Conservation (phyloP, 2,329 filamentous ascomycete species). For the Gremmenia infestans region DNA sequence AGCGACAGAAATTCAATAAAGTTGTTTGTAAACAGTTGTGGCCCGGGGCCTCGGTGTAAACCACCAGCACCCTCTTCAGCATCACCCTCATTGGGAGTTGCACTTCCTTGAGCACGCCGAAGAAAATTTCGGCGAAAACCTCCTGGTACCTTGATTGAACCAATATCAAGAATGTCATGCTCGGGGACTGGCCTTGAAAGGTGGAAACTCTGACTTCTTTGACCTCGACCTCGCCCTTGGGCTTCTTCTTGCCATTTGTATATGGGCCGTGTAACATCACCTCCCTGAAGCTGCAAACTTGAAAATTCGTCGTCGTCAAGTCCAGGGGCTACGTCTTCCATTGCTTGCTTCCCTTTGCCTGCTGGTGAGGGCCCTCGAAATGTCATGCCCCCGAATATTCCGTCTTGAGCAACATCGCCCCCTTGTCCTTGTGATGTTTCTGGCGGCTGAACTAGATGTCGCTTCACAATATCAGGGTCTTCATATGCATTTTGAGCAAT, state of each 20-base stretch:
- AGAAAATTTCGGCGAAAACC: conserved; percentile 91
- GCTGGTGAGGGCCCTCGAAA: conserved; percentile 33
- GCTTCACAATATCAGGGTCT: conserved; percentile 84
- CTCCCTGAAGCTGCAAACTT: conserved; percentile 85
- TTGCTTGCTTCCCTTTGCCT: conserved; percentile 29
- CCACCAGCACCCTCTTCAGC: conserved; percentile 32
- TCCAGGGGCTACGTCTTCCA: conserved; percentile 31
- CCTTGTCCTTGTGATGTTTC: conserved; percentile 37
- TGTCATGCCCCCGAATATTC: conserved; percentile 31
- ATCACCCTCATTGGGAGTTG: conserved; percentile 39
- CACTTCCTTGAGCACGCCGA: conserved; percentile 66
- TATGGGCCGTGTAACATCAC: conserved; percentile 89
- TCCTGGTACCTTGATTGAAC: conserved; percentile 85
- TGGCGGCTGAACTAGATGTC: conserved; percentile 77
- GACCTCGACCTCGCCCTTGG: conserved; percentile 51
- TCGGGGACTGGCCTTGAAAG: conserved; percentile 72
- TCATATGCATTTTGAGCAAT: conserved; percentile 62
- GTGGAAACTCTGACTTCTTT: conserved; percentile 85
- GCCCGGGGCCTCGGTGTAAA: conserved; percentile 39
- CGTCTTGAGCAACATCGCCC: conserved; percentile 17
- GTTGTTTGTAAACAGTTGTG: conserved; percentile 76
- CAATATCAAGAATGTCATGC: conserved; percentile 76
- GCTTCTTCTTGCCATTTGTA: conserved; percentile 95
- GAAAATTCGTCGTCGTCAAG: conserved; percentile 79
- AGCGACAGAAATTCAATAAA: conserved; percentile 94